Evolutionary conservation across 176 grass and related monocot species (phyloP).

Genomic region (Eleusine coracana): DNA sequence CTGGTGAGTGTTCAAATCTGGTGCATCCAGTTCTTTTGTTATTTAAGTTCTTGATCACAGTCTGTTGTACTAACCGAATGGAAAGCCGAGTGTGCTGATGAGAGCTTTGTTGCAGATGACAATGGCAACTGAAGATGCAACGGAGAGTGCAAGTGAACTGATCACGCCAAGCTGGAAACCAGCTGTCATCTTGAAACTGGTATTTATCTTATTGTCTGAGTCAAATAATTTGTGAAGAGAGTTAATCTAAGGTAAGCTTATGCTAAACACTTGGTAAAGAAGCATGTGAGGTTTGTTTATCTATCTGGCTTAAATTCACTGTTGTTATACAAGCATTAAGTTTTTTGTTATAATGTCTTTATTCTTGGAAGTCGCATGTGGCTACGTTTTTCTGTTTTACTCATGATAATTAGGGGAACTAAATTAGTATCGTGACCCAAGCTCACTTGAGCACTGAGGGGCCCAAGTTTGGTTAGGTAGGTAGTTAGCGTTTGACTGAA

Average conservation of each 20-base stretch:
- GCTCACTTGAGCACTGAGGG: slow-evolving; percentile 14
- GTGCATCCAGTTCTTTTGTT: slow-evolving; percentile 16
- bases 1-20: slow-evolving; percentile 35
- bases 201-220: slow-evolving; percentile 50
- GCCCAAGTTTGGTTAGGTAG: neutral
- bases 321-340: slow-evolving; percentile 13
- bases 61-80: slow-evolving; percentile 66
- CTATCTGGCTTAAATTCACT: slow-evolving; percentile 1
- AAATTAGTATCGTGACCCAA: slow-evolving; percentile 33
- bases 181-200: slow-evolving; percentile 60
- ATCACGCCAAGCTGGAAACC: slow-evolving; percentile 84
- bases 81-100: slow-evolving; percentile 94
- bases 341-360: neutral
- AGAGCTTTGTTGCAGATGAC: slow-evolving; percentile 99
- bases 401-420: slow-evolving; percentile 6
- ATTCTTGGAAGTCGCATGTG: slow-evolving; percentile 10
- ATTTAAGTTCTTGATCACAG: slow-evolving; percentile 25
- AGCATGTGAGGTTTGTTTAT: neutral
- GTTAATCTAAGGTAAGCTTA: slow-evolving; percentile 38
- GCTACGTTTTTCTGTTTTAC: neutral
- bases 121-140: slow-evolving; percentile 91
- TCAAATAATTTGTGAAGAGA: slow-evolving; percentile 38
- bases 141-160: slow-evolving; percentile 84
- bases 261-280: slow-evolving; percentile 31
- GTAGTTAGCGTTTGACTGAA: slow-evolving; percentile 28